Evolutionary conservation across 306 rosid species (phyloP).

Genomic region (Parietaria judaica): DNA sequence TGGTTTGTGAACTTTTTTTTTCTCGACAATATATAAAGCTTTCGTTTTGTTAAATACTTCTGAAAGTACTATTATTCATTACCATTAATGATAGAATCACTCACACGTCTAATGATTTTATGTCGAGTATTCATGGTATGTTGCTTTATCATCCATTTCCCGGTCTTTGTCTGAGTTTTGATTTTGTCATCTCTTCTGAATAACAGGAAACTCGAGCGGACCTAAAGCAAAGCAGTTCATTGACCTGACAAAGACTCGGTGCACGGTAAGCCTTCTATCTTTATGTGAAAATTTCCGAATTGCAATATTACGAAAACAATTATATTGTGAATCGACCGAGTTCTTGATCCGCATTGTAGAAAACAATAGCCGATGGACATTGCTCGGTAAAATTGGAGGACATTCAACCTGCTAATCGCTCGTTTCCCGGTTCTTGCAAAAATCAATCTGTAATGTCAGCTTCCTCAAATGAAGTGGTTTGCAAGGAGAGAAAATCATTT

Average conservation of each 20-base stretch:
- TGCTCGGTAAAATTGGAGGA: constrained; percentile 25
- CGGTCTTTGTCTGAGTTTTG: not conserved
- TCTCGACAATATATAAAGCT: no score
- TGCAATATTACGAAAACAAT: constrained; percentile 12
- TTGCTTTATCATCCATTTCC: no score
- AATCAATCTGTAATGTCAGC: constrained; percentile 30
- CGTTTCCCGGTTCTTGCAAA: constrained; percentile 50
- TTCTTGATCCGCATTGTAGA: constrained; percentile 44
- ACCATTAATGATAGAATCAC: no score
- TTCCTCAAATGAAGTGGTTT: constrained; percentile 22
- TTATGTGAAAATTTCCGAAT: constrained; percentile 5
- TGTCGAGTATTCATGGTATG: no score
- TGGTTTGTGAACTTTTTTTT: not conserved
- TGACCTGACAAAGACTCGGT: constrained; percentile 31
- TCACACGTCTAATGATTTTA: no score
- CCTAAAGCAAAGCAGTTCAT: constrained; percentile 25
- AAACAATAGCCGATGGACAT: constrained; percentile 28
- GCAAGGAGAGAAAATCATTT: constrained; percentile 25
- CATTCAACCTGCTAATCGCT: constrained; percentile 75
- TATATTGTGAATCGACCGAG: constrained; percentile 15
- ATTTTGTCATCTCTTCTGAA: not conserved
- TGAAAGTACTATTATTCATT: no score
- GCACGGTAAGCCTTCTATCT: constrained; percentile 34
- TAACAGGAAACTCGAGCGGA: constrained; percentile 36
- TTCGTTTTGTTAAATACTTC: no score